Conservation (phyloP, 768 basidiomycete genomes). For the Boletus subparvulus region DNA sequence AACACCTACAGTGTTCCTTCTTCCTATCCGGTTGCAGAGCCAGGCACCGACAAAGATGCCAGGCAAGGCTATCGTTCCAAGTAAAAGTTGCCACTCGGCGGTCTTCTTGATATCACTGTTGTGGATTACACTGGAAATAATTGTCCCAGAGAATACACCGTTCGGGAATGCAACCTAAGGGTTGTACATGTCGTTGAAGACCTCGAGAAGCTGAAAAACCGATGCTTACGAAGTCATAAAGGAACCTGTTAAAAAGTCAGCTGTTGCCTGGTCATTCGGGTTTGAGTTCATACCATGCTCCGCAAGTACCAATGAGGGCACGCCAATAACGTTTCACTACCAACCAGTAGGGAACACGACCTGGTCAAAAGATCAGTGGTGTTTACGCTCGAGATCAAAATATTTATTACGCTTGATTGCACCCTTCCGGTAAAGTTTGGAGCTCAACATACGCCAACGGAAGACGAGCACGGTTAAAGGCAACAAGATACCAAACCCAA, state of each 20-base stretch:
- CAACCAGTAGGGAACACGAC: slow-evolving; percentile 58
- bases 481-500: slow-evolving; percentile 60
- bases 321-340: slow-evolving; percentile 66
- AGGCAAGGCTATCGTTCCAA: slow-evolving; percentile 60
- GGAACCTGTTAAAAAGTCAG: slow-evolving; percentile 45
- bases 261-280: neutral
- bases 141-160: slow-evolving; percentile 65
- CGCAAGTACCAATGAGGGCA: slow-evolving; percentile 66
- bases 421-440: slow-evolving; percentile 58
- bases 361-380: slow-evolving; percentile 32
- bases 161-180: slow-evolving; percentile 67
- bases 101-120: slow-evolving; percentile 53
- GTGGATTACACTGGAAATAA: slow-evolving; percentile 66
- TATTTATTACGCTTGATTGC: slow-evolving; percentile 59
- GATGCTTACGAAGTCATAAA: slow-evolving; percentile 60
- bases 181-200: neutral
- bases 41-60: slow-evolving; percentile 53
- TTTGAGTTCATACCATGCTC: slow-evolving; percentile 52
- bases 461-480: slow-evolving; percentile 71
- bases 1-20: slow-evolving; percentile 52
- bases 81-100: slow-evolving; percentile 69
- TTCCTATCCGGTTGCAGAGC: slow-evolving; percentile 53
- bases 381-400: neutral
- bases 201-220: neutral
- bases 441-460: slow-evolving; percentile 70